phyloP scores from a whole-genome alignment of 2,329 filamentous ascomycete genomes.

The Ophiostoma fasciatum region DNA sequence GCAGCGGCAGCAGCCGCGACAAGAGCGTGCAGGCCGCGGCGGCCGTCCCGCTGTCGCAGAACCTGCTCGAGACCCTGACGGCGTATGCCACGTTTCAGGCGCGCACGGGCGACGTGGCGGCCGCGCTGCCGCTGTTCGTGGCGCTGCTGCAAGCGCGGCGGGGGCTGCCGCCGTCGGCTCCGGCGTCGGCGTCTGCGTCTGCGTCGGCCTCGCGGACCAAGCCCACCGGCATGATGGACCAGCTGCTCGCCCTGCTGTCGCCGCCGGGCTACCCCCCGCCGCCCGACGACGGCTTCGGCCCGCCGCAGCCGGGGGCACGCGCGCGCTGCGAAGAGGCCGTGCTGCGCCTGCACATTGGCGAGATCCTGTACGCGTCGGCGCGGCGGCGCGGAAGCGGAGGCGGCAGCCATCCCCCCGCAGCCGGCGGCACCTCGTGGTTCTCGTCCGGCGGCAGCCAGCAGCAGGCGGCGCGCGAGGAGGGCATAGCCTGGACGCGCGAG shows the following conservation, averaged over 20 bases:
- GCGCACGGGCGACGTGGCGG: conserved; percentile 45
- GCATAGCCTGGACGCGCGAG: conserved; percentile 79
- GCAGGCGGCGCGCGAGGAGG: conserved; percentile 40
- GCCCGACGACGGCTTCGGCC: conserved; percentile 52
- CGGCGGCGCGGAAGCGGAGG: conserved; percentile 26
- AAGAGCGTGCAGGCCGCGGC: conserved; percentile 25
- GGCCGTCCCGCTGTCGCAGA: conserved; percentile 39
- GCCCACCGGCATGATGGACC: background rate
- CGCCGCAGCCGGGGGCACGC: conserved; percentile 47
- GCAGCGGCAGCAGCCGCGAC: conserved; percentile 25
- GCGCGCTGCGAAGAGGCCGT: conserved; percentile 74
- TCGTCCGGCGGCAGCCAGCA: conserved; percentile 30
- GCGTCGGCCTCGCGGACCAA: background rate
- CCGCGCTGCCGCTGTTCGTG: conserved; percentile 70
- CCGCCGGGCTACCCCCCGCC: conserved; percentile 46
- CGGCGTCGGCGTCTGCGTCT: conserved; percentile 4
- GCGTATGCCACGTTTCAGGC: conserved; percentile 68
- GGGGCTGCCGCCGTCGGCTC: conserved; percentile 28
- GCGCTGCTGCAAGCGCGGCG: conserved; percentile 70
- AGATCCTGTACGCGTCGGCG: conserved; percentile 60
- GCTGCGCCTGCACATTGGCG: conserved; percentile 79
- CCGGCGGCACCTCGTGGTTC: conserved; percentile 60
- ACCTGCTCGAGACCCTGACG: conserved; percentile 61
- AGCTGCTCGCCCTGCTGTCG: conserved; percentile 1
- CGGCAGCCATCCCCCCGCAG: conserved; percentile 76